Evolutionary conservation across 2,329 filamentous ascomycete genomes (phyloP).

Genomic region (Chaetomium olivaceum): DNA sequence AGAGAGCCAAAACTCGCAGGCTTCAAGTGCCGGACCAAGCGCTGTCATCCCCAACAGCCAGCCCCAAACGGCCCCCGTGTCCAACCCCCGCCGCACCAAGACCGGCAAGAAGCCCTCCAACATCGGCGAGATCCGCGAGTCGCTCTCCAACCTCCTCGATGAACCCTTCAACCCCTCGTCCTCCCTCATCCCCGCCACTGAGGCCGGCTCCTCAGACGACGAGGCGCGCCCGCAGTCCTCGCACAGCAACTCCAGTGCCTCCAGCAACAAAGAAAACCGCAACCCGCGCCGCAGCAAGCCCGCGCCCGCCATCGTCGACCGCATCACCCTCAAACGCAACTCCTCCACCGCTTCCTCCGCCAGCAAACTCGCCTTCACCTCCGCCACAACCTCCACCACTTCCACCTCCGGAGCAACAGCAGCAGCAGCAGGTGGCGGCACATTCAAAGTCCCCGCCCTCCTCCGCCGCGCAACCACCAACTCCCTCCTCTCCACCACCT

Average conservation of each 20-base stretch:
- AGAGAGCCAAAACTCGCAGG: conserved; percentile 43
- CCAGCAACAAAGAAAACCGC: conserved; percentile 54
- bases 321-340: conserved; percentile 67
- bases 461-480: conserved; percentile 74
- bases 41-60: conserved; percentile 52
- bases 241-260: conserved; percentile 18
- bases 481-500: conserved; percentile 45
- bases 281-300: conserved; percentile 42
- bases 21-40: conserved; percentile 35
- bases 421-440: conserved; percentile 37
- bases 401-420: conserved; percentile 40
- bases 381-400: conserved; percentile 36
- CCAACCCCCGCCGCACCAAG: conserved; percentile 56
- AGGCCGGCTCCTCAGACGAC: conserved; percentile 54
- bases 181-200: conserved; percentile 51
- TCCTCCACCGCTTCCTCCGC: conserved; percentile 37
- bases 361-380: conserved; percentile 33
- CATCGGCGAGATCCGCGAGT: conserved; percentile 78
- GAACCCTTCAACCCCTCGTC: conserved; percentile 52
- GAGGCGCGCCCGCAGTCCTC: conserved; percentile 41
- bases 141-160: conserved; percentile 80
- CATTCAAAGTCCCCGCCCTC: conserved; percentile 69
- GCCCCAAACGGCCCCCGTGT: conserved; percentile 45
- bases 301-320: conserved; percentile 67
- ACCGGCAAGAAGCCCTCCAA: conserved; percentile 68